These are phyloP conservation scores for Saccharomyces uvarum DNA, from an alignment of 1,139 yeast species.

Conservation along the genomic window DNA sequence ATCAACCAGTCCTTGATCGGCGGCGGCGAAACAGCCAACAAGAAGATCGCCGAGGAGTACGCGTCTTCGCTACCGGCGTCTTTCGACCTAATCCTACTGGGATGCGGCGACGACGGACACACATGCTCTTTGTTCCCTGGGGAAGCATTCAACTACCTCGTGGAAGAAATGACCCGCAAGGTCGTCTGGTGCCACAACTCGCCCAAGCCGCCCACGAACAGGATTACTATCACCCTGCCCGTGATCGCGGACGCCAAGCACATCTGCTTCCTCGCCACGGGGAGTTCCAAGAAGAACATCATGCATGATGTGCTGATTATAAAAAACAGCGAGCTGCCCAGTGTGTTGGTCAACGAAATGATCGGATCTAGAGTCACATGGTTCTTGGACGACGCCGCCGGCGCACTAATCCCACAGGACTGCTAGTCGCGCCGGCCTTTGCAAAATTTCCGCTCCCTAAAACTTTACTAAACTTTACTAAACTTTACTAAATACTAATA, in stretches of 20 bases:
- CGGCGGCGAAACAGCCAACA: conserved; percentile 42
- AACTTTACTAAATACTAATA: not conserved
- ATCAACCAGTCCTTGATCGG: conserved; percentile 65
- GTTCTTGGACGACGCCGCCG: conserved; percentile 75
- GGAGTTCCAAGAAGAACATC: conserved; percentile 72
- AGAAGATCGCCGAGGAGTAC: conserved; percentile 80
- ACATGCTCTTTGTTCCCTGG: conserved; percentile 78
- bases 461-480: not conserved
- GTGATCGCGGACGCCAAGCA: conserved; percentile 67
- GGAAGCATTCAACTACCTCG: conserved; percentile 58
- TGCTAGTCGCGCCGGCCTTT: not conserved
- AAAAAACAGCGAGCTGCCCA: conserved; percentile 54
- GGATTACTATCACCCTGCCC: conserved; percentile 90
- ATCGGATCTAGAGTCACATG: conserved; percentile 49
- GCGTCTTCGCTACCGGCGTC: conserved; percentile 70
- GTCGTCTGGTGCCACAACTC: conserved; percentile 86
- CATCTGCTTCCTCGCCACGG: conserved; percentile 83
- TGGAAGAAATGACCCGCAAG: conserved; percentile 66
- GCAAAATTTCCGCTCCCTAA: not conserved
- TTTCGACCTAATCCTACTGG: conserved; percentile 79
- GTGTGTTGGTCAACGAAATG: conserved; percentile 58
- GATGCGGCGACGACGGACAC: conserved; percentile 99
- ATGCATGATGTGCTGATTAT: conserved; percentile 58
- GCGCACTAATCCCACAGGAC: conserved; percentile 26
- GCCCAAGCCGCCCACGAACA: conserved; percentile 85